These are phyloP conservation scores for Heliamphora exappendiculata DNA, from an alignment of 148 eudicot species.

Conservation along the genomic window DNA sequence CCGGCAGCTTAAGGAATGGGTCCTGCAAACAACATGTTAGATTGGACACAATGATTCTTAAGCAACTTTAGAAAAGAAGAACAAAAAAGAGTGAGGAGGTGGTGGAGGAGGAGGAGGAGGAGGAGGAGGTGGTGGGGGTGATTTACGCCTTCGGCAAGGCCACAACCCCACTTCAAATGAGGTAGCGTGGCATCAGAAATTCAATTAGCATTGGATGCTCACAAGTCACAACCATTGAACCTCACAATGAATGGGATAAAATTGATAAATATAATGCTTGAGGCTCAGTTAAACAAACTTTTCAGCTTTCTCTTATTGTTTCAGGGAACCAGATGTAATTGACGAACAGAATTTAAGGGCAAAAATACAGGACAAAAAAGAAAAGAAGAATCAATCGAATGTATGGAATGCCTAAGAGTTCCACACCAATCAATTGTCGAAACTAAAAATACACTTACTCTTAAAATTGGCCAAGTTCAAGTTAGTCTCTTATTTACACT, in stretches of 20 bases:
- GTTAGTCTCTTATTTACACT: not conserved
- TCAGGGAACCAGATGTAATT: not conserved
- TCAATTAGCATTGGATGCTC: not conserved
- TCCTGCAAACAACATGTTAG: slow-evolving; percentile 23
- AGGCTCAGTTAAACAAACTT: not conserved
- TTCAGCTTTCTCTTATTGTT: not conserved
- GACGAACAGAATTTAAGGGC: not conserved
- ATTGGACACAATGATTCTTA: not conserved
- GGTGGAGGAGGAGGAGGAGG: no score
- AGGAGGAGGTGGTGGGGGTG: no score
- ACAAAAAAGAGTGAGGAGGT: no score
- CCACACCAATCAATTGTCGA: not conserved
- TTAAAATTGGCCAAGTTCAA: not conserved
- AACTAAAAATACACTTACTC: not conserved
- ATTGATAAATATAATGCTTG: not conserved
- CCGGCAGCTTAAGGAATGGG: slow-evolving; percentile 25
- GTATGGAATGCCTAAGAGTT: not conserved
- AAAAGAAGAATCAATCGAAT: not conserved
- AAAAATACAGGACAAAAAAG: not conserved
- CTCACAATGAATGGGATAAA: not conserved
- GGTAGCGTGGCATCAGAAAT: not conserved
- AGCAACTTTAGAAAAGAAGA: not conserved
- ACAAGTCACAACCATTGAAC: not conserved
- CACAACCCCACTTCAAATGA: no score
- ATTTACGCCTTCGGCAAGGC: no score